These are phyloP conservation scores for Chalciporus sphaerocephalus DNA, from an alignment of 768 basidiomycete species.

Conservation along the genomic window DNA sequence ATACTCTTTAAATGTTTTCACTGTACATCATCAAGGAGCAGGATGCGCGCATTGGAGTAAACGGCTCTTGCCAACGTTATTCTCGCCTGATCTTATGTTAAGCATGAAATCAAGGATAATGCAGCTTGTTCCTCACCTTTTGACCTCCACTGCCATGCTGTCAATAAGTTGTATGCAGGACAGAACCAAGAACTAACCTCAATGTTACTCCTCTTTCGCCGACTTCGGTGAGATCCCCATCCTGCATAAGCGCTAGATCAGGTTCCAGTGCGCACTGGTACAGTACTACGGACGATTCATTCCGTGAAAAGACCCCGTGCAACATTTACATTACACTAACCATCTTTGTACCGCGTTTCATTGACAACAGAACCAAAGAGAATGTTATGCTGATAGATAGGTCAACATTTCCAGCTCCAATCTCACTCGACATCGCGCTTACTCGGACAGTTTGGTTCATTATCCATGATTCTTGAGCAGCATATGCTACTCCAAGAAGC, in stretches of 20 bases:
- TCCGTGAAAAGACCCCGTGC: not conserved
- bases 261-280: constrained; percentile 38
- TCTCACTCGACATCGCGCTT: not conserved
- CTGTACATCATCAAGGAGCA: constrained; percentile 67
- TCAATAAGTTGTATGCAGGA: not conserved
- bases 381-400: constrained; percentile 6
- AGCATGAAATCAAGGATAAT: not conserved
- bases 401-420: not conserved
- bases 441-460: constrained; percentile 72
- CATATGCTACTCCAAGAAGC: constrained; percentile 65
- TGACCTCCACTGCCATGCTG: constrained; percentile 5
- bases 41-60: constrained; percentile 52
- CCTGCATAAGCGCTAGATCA: constrained; percentile 45
- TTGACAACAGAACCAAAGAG: constrained; percentile 8
- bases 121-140: constrained; percentile 2
- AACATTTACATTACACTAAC: not conserved
- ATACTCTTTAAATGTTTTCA: not conserved
- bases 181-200: constrained; percentile 22
- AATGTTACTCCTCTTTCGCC: constrained; percentile 65
- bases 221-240: constrained; percentile 65
- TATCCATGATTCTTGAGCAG: constrained; percentile 83
- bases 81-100: constrained; percentile 32
- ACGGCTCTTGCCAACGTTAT: constrained; percentile 55
- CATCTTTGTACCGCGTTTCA: constrained; percentile 4
- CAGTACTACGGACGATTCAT: constrained; percentile 23